Evolutionary conservation across 306 rosid genomes (phyloP), one percentile per base, ranked within the genome.

Genomic region (Castanea mollissima): DNA sequence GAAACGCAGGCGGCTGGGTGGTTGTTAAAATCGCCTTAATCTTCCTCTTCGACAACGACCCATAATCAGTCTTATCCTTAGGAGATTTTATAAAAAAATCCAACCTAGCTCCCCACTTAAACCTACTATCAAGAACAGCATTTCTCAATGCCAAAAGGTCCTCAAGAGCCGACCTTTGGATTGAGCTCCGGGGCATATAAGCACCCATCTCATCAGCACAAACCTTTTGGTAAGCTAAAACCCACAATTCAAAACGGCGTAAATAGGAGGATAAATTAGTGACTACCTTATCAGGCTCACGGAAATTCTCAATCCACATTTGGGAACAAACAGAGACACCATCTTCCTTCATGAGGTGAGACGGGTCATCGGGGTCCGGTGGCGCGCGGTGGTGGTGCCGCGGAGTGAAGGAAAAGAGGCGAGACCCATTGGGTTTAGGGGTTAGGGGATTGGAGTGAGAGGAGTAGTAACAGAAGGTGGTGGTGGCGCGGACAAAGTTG

Each of bases 211-310:
- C 97, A 67, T 95, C 97, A 12, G 97, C 89, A 72, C 84, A 87
- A 54, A 90, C 95, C 82, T 92, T 92, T 81, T 90, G 99, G 86
- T 92, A 92, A 11, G 98, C 97, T 77, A 95, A 80, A 46, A 95
- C 88, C 99, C 98, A 95, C 57, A 95, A 83, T 69, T 95, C 97
- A 67, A 95, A 88, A 21, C 94, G 87, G 51, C 94, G 92, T 73
- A 95, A 88, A 84, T 81, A 87, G 23, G 95, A 80, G 29, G 91
- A 56, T 78, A 95, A 83, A 89, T 82, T 87, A 78, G 92, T 86
- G 65, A 87, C 80, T 74, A 79, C 74, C 65, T 82, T 65, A 79
- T 90, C 94, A 1, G 94, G 95, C 55, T 88, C 90, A 12, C 95
- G 89, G 80, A 88, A 94, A 81, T 84, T 92, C 76, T 91, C 92